Evolutionary conservation across 495 filamentous ascomycete species (phyloP).

Genomic region (Aspergillus steynii): DNA sequence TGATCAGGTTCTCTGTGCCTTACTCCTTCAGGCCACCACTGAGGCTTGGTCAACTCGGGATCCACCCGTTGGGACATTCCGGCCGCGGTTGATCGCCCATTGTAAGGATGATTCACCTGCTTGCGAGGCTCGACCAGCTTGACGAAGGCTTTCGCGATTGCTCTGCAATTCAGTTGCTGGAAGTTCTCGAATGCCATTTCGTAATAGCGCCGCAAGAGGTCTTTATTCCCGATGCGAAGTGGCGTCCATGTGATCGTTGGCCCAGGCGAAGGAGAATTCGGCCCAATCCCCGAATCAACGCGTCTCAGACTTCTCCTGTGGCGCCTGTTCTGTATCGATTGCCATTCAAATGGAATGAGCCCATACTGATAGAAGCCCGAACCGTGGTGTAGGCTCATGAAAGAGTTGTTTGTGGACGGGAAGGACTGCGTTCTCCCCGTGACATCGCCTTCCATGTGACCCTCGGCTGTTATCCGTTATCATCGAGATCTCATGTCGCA

Average conservation of each 20-base stretch:
- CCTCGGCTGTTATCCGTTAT: constrained; percentile 6
- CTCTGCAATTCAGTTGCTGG: constrained; percentile 71
- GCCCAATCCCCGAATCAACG: constrained; percentile 11
- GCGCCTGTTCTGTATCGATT: constrained; percentile 32
- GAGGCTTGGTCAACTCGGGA: constrained; percentile 55
- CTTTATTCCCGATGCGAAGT: constrained; percentile 57
- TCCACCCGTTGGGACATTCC: constrained; percentile 42
- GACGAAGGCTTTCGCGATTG: constrained; percentile 72
- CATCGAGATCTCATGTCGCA: constrained; percentile 3
- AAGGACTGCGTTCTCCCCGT: constrained; percentile 8
- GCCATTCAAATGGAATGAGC: constrained; percentile 43
- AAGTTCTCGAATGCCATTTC: constrained; percentile 60
- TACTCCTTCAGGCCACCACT: constrained; percentile 75
- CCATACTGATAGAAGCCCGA: constrained; percentile 27
- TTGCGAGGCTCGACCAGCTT: constrained; percentile 77
- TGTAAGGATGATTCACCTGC: constrained; percentile 76
- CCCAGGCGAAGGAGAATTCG: constrained; percentile 25
- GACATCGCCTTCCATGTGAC: constrained; percentile 17
- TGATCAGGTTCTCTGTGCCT: constrained; percentile 82
- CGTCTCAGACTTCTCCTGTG: constrained; percentile 30
- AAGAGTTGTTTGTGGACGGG: not conserved
- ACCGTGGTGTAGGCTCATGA: constrained; percentile 18
- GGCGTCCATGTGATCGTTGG: constrained; percentile 33
- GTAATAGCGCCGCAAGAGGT: constrained; percentile 63
- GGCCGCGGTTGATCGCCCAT: constrained; percentile 48